Base-by-base conservation (phyloP, 331 rosid genomes). In the Malus hybrid region DNA sequence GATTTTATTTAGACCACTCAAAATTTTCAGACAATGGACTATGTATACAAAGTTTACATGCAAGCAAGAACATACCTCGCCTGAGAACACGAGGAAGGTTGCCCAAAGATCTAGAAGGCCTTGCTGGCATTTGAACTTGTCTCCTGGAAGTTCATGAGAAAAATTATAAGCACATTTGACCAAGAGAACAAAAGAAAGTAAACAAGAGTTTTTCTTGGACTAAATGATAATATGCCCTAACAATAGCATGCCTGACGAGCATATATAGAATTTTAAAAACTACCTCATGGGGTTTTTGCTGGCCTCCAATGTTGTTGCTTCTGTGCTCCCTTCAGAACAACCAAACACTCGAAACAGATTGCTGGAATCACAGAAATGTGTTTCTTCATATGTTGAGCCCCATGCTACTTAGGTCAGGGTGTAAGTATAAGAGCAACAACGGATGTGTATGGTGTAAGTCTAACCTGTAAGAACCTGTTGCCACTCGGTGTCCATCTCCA, bases 391-490 rank as follows among this genome's bases (percentile, higher is more conserved):
- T 9, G 46, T 48, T 46, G 22, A 34, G 66, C 32, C 61, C n/a
- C 31, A 66, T 34, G 10, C 12, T 56, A 22, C 31, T 69, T 24
- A 70, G 11, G 44, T 65, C 10, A 62, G 33, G 18, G 32, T 20
- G 75, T 57, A 18, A 56, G 7, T 27, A 33, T 0, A 31, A 19
- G 16, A 61, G 27, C 42, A 75, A 71, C 27, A 20, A 61, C 28
- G 62, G 11, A 32, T 8, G 50, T n/a, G 39, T 39, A 12, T 6
- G 60, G 28, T 16, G 62, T 36, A 76, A 27, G 19, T 50, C 82
- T 77, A 79, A 88, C 92, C 92, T 88, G 88, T 86, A 88, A 74
- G 92, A 88, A 77, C 92, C 92, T 71, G 92, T 81, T 8, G 89
- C 88, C 72, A 81, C 83, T 36, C 85, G 88, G 39, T 5, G 81